Conservation (phyloP, 2,329 filamentous ascomycete species). For the Trichoderma sp. region DNA sequence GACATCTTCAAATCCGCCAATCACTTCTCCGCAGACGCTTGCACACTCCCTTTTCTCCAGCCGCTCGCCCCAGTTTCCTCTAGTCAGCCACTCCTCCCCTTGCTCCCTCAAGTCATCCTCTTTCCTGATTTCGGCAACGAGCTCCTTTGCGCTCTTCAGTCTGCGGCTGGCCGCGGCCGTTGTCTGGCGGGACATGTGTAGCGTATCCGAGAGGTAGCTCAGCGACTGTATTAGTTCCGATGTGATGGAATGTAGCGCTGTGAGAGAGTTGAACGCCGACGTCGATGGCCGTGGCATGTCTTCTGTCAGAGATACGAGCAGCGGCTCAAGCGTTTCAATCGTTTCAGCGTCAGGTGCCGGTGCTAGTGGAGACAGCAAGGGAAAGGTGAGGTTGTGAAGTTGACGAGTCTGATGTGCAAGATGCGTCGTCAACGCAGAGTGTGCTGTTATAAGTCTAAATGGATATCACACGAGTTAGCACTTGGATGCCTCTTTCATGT, state of each 20-base stretch:
- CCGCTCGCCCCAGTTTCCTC: conserved; percentile 80
- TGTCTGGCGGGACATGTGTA: conserved; percentile 92
- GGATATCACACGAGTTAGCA: background rate
- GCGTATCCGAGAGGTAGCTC: conserved; percentile 83
- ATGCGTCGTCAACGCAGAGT: conserved; percentile 74
- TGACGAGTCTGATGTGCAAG: conserved; percentile 75
- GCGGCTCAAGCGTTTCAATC: conserved; percentile 69
- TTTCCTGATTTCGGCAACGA: conserved; percentile 80
- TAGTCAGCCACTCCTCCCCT: conserved; percentile 78
- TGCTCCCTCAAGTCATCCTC: conserved; percentile 84
- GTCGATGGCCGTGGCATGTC: conserved; percentile 69
- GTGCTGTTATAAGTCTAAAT: conserved; percentile 71
- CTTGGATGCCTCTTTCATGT: background rate
- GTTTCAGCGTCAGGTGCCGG: conserved; percentile 65
- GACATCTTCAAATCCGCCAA: conserved; percentile 88
- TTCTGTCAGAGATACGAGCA: conserved; percentile 67
- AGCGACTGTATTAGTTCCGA: conserved; percentile 77
- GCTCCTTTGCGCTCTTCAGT: conserved; percentile 79
- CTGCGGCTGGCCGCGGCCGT: conserved; percentile 80
- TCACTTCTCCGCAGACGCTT: conserved; percentile 81
- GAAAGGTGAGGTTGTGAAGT: conserved; percentile 73
- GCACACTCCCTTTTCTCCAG: conserved; percentile 80
- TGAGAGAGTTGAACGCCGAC: conserved; percentile 66
- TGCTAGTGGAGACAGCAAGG: conserved; percentile 69
- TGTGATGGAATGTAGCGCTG: conserved; percentile 70